These are phyloP conservation scores for Aspergillus mulundensis DNA, from an alignment of 495 filamentous ascomycete species.

Conservation along the genomic window DNA sequence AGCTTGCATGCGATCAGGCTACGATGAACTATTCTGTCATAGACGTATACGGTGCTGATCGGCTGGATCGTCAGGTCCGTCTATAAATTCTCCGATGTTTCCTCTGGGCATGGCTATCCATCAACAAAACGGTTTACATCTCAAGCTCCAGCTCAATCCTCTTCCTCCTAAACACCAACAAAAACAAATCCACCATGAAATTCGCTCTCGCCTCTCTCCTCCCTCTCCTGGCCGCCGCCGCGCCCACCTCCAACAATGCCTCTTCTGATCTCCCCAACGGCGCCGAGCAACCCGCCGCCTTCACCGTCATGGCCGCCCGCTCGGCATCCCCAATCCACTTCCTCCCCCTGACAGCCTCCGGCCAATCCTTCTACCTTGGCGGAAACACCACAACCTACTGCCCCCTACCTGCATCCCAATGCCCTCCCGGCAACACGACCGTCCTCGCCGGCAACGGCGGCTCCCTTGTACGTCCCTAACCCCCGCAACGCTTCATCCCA, in stretches of 20 bases:
- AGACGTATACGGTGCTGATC: neutral
- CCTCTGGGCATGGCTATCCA: neutral
- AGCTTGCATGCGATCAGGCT: neutral
- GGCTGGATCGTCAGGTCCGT: neutral
- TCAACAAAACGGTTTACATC: neutral
- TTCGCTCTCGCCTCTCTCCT: conserved; percentile 23
- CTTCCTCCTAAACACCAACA: neutral
- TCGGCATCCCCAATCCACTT: conserved; percentile 43
- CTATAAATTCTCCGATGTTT: neutral
- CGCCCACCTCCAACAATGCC: conserved; percentile 1
- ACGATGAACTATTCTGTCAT: neutral
- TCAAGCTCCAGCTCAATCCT: neutral
- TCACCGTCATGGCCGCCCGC: conserved; percentile 35
- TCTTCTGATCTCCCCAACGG: neutral
- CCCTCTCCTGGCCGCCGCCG: conserved; percentile 28
- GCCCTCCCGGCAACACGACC: conserved; percentile 43
- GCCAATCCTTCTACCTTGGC: conserved; percentile 40
- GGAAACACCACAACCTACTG: conserved; percentile 39
- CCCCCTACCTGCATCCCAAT: conserved; percentile 25
- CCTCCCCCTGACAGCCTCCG: conserved; percentile 34
- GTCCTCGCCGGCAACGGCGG: conserved; percentile 36
- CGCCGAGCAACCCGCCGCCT: conserved; percentile 19
- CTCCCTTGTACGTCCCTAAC: conserved; percentile 26
- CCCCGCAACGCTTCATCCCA: neutral
- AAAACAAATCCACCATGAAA: conserved; percentile 24